Base-by-base conservation (phyloP, 164 flowering plant genomes). In the Vitis rotundifolia region DNA sequence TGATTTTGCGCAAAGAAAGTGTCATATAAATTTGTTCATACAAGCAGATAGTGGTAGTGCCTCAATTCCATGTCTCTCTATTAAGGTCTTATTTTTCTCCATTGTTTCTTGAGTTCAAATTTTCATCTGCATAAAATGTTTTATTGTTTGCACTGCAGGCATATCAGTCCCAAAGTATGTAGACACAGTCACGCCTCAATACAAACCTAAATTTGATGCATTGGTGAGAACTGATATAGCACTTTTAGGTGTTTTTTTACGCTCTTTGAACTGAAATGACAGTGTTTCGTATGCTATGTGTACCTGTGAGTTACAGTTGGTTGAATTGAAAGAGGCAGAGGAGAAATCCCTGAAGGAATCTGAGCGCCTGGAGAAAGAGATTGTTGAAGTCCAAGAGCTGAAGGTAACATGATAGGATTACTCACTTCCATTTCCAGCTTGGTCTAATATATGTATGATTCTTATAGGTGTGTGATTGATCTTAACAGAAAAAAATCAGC, bases 241-340 rank as follows among this genome's bases (percentile, higher is more conserved):
- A 44, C 15, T 28, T 22, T 22, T 22, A 22, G 26, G 26, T 22
- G 26, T 22, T 1, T 22, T 22, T n/a, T 57, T 9, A 3, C 8
- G 22, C 15, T 5, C 12, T 44, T 22, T 22, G 26, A 22, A 22
- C 26, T 22, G 26, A 22, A 22, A 22, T 22, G 26, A 22, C 26
- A 22, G 26, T 1, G 26, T 22, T 22, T 22, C 26, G 26, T 1
- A 22, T 22, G 26, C 64, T 9, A 12, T 19, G 3, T 28, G 19
- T 59, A 50, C 15, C 9, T 61, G 49, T 73, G 71, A 5, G 13
- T 22, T 61, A 11, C 83, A 95, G 99, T 61, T 90, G 82, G 90
- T 88, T 66, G 97, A 95, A 74, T 71, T 95, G 71, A 93, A 95
- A 84, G 94, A 93, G 81, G 98, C 97, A 18, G 98, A 93, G 69